Evolutionary conservation across 371 early-diverging fungal genomes (phyloP).

Genomic region (Circinella minor): DNA sequence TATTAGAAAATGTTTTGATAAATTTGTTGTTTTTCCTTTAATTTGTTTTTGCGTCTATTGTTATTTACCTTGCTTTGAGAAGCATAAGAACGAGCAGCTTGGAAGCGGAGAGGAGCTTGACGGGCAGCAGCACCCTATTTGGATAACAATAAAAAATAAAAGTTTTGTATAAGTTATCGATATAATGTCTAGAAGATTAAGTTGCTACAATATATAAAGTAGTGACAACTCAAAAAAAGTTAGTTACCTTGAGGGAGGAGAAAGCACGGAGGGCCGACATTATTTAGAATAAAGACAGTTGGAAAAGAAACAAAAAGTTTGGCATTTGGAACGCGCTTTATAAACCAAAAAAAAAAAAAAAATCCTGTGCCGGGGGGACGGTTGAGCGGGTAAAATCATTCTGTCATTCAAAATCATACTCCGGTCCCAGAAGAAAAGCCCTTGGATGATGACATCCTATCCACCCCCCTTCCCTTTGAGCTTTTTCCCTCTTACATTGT

Average conservation of each 20-base stretch:
- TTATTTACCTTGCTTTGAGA: slow-evolving; percentile 49
- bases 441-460: slow-evolving; percentile 6
- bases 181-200: not conserved
- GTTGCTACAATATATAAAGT: too few relatives aligned
- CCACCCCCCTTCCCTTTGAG: not conserved
- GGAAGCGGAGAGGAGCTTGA: slow-evolving; percentile 37
- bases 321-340: slow-evolving; percentile 8
- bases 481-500: too few relatives aligned
- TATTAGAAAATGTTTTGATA: too few relatives aligned
- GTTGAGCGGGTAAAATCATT: slow-evolving; percentile 14
- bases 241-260: slow-evolving; percentile 45
- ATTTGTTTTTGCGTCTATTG: too few relatives aligned
- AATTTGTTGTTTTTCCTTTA: too few relatives aligned
- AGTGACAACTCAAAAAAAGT: too few relatives aligned
- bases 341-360: slow-evolving; percentile 14
- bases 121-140: slow-evolving; percentile 34
- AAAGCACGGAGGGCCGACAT: slow-evolving; percentile 58
- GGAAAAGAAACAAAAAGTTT: slow-evolving; percentile 7
- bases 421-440: slow-evolving; percentile 9
- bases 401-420: slow-evolving; percentile 17
- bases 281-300: slow-evolving; percentile 2
- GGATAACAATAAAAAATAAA: not conserved
- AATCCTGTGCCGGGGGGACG: not conserved
- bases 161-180: not conserved
- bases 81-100: slow-evolving; percentile 47